Conservation (phyloP, 352 stramenopile genomes). For the Thalassiosira ordinaria region DNA sequence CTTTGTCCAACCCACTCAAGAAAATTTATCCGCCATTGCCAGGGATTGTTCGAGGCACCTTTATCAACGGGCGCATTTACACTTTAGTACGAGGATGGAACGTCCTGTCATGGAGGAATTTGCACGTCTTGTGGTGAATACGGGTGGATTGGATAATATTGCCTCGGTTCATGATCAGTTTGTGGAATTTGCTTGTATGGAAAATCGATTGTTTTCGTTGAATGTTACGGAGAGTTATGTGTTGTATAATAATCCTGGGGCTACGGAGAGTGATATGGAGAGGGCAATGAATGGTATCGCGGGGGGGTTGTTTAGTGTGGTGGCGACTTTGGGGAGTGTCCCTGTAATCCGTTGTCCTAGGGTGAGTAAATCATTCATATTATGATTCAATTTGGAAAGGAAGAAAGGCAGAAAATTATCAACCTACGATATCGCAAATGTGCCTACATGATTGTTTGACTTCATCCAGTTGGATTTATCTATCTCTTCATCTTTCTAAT, state of each 20-base stretch:
- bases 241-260: constrained; percentile 90
- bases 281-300: constrained; percentile 81
- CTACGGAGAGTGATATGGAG: constrained; percentile 74
- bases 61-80: constrained; percentile 93
- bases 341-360: constrained; percentile 94
- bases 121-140: constrained; percentile 74
- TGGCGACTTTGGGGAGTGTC: constrained; percentile 91
- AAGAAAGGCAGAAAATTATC: too few relatives aligned
- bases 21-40: constrained; percentile 95
- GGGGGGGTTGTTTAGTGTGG: constrained; percentile 91
- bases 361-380: too few relatives aligned
- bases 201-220: constrained; percentile 94
- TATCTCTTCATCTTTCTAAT: not conserved
- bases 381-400: too few relatives aligned
- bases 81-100: constrained; percentile 92
- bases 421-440: too few relatives aligned
- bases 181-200: constrained; percentile 96
- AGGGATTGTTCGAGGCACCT: constrained; percentile 92
- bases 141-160: constrained; percentile 85
- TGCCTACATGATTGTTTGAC: too few relatives aligned
- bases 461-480: too few relatives aligned
- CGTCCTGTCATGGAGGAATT: constrained; percentile 82
- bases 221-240: constrained; percentile 92
- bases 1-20: constrained; percentile 93
- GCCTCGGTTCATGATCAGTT: constrained; percentile 97